Conservation (phyloP, 2,329 filamentous ascomycete genomes). For the Cercospora canescens region DNA sequence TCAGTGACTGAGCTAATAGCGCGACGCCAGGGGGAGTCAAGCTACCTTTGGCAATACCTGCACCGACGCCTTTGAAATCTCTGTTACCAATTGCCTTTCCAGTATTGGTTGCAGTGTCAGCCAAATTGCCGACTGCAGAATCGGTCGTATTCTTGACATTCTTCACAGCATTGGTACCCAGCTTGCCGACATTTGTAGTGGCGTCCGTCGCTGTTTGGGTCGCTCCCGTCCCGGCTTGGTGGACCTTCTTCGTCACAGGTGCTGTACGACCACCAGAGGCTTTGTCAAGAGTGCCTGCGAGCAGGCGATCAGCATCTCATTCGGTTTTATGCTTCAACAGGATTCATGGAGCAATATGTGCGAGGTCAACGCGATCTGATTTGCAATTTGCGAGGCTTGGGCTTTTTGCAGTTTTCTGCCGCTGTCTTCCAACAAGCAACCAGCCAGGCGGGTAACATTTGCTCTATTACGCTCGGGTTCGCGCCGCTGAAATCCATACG, state of each 20-base stretch:
- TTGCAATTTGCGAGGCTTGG: constrained; percentile 7
- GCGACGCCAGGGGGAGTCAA: background rate
- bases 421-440: constrained; percentile 28
- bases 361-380: background rate
- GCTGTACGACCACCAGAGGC: constrained; percentile 32
- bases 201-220: constrained; percentile 37
- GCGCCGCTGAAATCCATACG: constrained; percentile 25
- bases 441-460: constrained; percentile 31
- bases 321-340: background rate
- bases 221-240: constrained; percentile 36
- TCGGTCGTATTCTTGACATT: constrained; percentile 37
- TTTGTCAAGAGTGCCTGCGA: constrained; percentile 36
- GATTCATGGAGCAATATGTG: background rate
- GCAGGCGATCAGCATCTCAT: constrained; percentile 7
- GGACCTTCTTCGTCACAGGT: constrained; percentile 36
- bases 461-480: constrained; percentile 22
- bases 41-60: constrained; percentile 22
- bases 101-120: constrained; percentile 32
- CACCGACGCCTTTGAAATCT: constrained; percentile 33
- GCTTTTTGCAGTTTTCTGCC: constrained; percentile 14
- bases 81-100: constrained; percentile 28
- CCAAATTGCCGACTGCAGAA: constrained; percentile 30
- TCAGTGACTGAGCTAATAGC: constrained; percentile 4
- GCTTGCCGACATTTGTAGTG: constrained; percentile 40
- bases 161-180: constrained; percentile 31